phyloP scores from a whole-genome alignment of 176 grass and related monocot genomes.

The Stipa capillata region DNA sequence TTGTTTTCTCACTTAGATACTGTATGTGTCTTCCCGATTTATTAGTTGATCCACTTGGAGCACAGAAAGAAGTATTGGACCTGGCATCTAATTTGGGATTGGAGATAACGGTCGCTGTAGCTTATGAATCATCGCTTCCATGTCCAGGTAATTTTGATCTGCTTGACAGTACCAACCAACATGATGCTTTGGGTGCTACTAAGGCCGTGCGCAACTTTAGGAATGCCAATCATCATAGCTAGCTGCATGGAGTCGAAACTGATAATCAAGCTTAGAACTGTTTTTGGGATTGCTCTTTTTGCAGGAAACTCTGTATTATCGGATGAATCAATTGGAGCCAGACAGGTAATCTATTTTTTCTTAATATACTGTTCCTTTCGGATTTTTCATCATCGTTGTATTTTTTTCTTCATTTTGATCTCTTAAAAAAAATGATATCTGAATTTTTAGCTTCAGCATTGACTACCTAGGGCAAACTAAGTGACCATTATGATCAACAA shows the following conservation, averaged over 20 bases:
- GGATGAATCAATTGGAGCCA: constrained; percentile 17
- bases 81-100: constrained; percentile 59
- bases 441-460: not conserved
- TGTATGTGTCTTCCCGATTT: constrained; percentile 1
- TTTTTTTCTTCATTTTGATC: not conserved
- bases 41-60: constrained; percentile 79
- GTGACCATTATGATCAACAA: not conserved
- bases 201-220: not conserved
- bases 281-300: constrained; percentile 26
- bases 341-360: constrained; percentile 30
- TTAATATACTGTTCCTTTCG: not conserved
- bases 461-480: not conserved
- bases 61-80: constrained; percentile 71
- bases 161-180: not conserved
- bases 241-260: not conserved
- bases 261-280: not conserved
- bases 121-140: constrained; percentile 48
- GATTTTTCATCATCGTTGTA: not conserved
- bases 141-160: constrained; percentile 28
- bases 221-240: not conserved
- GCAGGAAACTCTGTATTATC: constrained; percentile 24
- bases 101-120: constrained; percentile 56
- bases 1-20: constrained; percentile 5
- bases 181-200: not conserved
- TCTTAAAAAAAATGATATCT: not conserved